Evolutionary conservation across 495 filamentous ascomycete genomes (phyloP), one percentile per base, ranked within the genome.

Genomic region (Podospora pseudocomata): DNA sequence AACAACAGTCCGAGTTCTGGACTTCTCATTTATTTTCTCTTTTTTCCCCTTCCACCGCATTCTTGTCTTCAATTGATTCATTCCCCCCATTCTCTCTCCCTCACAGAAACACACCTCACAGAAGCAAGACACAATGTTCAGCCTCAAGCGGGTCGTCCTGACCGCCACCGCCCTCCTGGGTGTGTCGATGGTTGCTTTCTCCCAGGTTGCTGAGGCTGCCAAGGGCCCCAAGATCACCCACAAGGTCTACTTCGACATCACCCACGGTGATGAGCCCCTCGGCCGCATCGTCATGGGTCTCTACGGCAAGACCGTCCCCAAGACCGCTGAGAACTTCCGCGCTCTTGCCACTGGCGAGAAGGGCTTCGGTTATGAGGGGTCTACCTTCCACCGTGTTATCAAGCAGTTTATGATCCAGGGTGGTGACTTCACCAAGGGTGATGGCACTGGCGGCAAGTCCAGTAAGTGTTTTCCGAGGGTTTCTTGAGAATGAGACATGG

Each of bases 371-470:
- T 99, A 97, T 79, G 88, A 97, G 80, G 94, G 92, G 44, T 97
- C 93, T 26, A 88, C 81, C 78, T 99, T 99, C 90, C 95, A 99
- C 88, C 92, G 95, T 82, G 96, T 99, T 75, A 99, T 99, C 85
- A 93, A 94, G 85, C 75, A 90, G 66, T 99, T 99, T 85, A 99
- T 99, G 95, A 97, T 97, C 79, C 95, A 99, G 83, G 95, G 95
- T 78, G 95, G 96, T 82, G 96, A 99, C 83, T 99, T 99, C 84
- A 99, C 96, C 79, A 92, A 89, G 70, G 89, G 89, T 71, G 94
- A 99, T 77, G 94, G 94, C 75, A 97, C 94, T 77, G 95, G 95
- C 79, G 95, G 95, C 74, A 97, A 97, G 87, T 97, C 93, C 60
- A 88, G 86, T 87, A 81, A 70, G 85, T 84, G 64, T 49, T 30